Evolutionary conservation across 257 asterid species (phyloP).

Genomic region (Solanum chiquidenum): DNA sequence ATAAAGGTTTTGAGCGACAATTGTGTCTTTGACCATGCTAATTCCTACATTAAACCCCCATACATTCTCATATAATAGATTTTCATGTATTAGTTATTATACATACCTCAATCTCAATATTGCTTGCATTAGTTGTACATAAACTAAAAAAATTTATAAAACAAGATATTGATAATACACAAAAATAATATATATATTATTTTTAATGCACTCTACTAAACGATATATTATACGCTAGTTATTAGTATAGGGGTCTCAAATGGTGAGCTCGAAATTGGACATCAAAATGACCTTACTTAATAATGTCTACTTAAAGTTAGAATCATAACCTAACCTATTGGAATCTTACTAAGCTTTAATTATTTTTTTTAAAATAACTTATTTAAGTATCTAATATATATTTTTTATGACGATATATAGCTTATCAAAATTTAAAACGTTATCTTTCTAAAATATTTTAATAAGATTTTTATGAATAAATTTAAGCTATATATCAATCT

Average conservation of each 20-base stretch:
- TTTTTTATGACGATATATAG: neutral
- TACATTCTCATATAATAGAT: neutral
- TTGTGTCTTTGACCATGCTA: neutral
- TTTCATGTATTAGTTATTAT: too few species aligned
- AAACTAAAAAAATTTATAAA: too few species aligned
- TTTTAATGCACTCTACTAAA: neutral
- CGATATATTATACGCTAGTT: neutral
- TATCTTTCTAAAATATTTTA: neutral
- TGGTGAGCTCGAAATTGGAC: neutral
- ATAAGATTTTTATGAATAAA: neutral
- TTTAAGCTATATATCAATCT: neutral
- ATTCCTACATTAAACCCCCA: neutral
- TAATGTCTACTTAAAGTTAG: neutral
- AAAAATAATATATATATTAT: too few species aligned
- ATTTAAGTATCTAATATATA: neutral
- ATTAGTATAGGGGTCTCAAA: neutral
- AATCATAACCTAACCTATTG: neutral
- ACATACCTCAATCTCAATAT: neutral
- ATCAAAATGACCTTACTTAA: neutral
- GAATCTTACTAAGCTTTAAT: neutral
- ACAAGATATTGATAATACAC: neutral
- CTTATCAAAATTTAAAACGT: neutral
- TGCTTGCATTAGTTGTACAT: too few species aligned
- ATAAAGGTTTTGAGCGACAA: too few species aligned
- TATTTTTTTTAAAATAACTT: neutral